Percentiles rank a stretch among this genome's conserved stretches.
Evolutionary conservation across 2,329 filamentous ascomycete species (phyloP).

Genomic region (Trichoderma guizhouense): DNA sequence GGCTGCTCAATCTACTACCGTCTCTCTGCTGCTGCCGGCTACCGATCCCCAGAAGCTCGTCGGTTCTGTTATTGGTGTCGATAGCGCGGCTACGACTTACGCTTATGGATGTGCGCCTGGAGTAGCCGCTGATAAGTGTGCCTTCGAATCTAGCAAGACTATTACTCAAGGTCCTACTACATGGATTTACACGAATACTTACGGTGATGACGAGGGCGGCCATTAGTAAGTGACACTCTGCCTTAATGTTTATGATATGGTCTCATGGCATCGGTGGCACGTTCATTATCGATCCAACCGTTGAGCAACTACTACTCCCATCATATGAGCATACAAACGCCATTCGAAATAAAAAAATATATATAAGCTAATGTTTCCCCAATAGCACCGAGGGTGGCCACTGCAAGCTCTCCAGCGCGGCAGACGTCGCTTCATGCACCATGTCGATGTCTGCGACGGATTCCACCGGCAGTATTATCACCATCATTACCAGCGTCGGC

Average conservation of each 20-base stretch:
- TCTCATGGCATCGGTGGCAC: not conserved
- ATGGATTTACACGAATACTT: slow-evolving; percentile 7
- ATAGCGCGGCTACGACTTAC: slow-evolving; percentile 29
- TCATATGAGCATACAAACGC: not conserved
- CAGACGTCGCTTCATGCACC: slow-evolving; percentile 27
- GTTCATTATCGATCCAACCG: not conserved
- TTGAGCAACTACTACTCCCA: not conserved
- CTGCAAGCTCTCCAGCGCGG: slow-evolving; percentile 28
- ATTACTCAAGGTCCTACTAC: slow-evolving; percentile 31
- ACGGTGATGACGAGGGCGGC: not conserved
- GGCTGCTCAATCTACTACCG: slow-evolving; percentile 28
- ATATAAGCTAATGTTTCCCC: not conserved
- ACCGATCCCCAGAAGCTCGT: slow-evolving; percentile 24
- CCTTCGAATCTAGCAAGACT: slow-evolving; percentile 18
- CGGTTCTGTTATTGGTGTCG: slow-evolving; percentile 5
- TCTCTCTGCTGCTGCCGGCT: slow-evolving; percentile 29
- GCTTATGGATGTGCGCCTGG: slow-evolving; percentile 27
- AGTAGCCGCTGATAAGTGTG: not conserved
- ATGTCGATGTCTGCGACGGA: not conserved
- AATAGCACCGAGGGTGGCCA: slow-evolving; percentile 21
- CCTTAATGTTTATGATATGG: not conserved
- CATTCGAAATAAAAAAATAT: not conserved
- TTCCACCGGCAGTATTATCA: not conserved
- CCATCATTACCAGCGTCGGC: not conserved
- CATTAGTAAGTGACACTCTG: not conserved